Evolutionary conservation across 139 green algal genomes (phyloP), one percentile per base, ranked within the genome.

Genomic region (Medakamo hakoo): DNA sequence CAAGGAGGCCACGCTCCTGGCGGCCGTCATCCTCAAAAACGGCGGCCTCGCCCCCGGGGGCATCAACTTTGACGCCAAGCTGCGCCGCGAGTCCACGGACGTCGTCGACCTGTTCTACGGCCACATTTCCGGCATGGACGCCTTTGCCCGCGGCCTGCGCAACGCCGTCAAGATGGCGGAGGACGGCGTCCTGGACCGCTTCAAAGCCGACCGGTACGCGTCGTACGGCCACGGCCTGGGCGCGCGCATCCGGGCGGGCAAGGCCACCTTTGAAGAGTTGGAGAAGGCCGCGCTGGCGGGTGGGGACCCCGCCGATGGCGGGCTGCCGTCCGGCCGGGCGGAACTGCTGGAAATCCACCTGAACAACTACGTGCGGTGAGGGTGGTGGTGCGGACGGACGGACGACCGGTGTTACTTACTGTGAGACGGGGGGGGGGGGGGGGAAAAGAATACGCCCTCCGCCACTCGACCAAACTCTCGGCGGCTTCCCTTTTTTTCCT

Each of bases 31-130:
- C 3, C 27, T 86, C 26, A 67, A 73, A 16, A 69, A 88, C 25
- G 79, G 74, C 9, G 83, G 83, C 28, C 64, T 88, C 18, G 71
- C 63, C 1, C 64, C 69, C 26, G 79, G 71, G 60, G 83, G 83
- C 19, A 70, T 88, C 57, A 90, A 90, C 72, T 88, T 90, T 71
- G 83, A 90, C 58, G 82, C 83, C 29, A 90, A 90, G 70, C 73
- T 90, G 29, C 67, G 81, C 48, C 68, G 83, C n/a, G 82, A 90
- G 62, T 80, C 67, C 64, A 76, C 63, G 3, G 65, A 71, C 27
- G 22, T 71, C 0, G 56, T 76, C 56, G 83, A 90, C 57, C 63
- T 90, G 23, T 77, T 88, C 60, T 72, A 79, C 29, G 83, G 62
- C 0, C 83, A 90, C 76, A 81, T 90, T 30, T 40, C 30, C 9